phyloP scores from a whole-genome alignment of 208 protist genomes.

The Trypanosoma scelopori region DNA sequence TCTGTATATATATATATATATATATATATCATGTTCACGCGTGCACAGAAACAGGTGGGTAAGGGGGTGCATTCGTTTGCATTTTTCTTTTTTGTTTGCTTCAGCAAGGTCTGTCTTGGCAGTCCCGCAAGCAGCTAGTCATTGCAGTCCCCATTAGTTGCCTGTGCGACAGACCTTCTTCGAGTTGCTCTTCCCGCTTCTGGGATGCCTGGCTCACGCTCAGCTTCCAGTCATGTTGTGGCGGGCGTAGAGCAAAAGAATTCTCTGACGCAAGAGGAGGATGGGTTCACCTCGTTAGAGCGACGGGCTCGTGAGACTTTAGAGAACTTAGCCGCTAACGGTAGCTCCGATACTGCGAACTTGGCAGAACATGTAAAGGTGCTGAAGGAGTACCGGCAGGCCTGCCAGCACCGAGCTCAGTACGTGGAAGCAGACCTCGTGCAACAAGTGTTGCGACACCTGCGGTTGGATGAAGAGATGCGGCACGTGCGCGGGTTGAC shows the following conservation, averaged over 20 bases:
- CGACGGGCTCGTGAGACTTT: conserved; percentile 59
- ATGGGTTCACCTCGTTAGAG: conserved; percentile 58
- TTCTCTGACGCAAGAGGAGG: not conserved
- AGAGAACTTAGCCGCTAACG: conserved; percentile 66
- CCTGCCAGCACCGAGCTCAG: conserved; percentile 76
- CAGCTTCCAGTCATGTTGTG: not conserved
- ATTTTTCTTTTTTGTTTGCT: too few species aligned
- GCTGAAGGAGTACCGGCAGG: conserved; percentile 75
- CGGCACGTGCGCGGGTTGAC: conserved; percentile 84
- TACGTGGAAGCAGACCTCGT: conserved; percentile 93
- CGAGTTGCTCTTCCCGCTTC: too few species aligned
- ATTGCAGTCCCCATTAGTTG: too few species aligned
- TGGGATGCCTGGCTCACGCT: not conserved
- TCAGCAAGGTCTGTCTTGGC: too few species aligned
- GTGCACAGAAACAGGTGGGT: not conserved
- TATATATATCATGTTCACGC: too few species aligned
- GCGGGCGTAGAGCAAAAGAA: not conserved
- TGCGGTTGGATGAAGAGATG: conserved; percentile 89
- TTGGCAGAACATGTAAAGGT: conserved; percentile 56
- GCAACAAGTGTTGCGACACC: conserved; percentile 86
- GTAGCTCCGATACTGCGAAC: conserved; percentile 36
- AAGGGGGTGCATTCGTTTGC: too few species aligned
- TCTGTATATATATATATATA: conserved; percentile 4
- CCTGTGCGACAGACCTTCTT: too few species aligned
- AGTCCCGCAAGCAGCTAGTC: too few species aligned